Base-by-base conservation (phyloP, 345 rosid species). In the Arabidopsis arenosa region DNA sequence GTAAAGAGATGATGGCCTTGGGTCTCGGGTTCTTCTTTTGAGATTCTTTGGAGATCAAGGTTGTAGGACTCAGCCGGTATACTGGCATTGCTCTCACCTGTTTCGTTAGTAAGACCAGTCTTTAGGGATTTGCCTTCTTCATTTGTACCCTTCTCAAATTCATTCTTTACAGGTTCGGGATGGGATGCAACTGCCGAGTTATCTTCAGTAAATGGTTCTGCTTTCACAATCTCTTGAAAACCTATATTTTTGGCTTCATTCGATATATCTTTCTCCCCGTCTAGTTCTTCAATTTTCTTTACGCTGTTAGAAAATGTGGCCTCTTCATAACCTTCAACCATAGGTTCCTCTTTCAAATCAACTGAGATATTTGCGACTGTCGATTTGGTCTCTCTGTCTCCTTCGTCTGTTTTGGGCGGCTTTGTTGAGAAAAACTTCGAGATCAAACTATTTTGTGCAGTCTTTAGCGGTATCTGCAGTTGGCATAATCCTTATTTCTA, bases 391-490 rank as follows among this genome's bases (percentile, higher is more conserved):
- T 81, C 84, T 17, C 9, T 58, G 35, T 70, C 43, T 41, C 59
- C 65, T 70, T 81, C 80, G 33, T 91, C 86, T 68, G 76, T 74
- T 76, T 81, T 87, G 14, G 83, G 73, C 53, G 68, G 85, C 84
- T 85, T 87, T 63, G 66, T 69, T 18, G 81, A 68, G 80, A 90
- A 94, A 76, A 90, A 94, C 69, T 87, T 92, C 5, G 96, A 85
- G 81, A 94, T 92, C 43, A 82, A 75, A 66, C 77, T 83, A 58
- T 85, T 89, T 37, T 80, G 86, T 47, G 82, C 80, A 6, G 76
- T 51, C 83, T 88, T 87, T 70, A 87, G 30, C 30, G 71, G 83
- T 73, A 92, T 80, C 96, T 92, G 89, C 83, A 74, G 56, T 26
- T 65, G 57, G 35, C 53, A 67, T 33, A 40, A 45, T 21, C 51